Conservation (phyloP, 2,329 filamentous ascomycete species). For the Stagonosporopsis rhizophila region DNA sequence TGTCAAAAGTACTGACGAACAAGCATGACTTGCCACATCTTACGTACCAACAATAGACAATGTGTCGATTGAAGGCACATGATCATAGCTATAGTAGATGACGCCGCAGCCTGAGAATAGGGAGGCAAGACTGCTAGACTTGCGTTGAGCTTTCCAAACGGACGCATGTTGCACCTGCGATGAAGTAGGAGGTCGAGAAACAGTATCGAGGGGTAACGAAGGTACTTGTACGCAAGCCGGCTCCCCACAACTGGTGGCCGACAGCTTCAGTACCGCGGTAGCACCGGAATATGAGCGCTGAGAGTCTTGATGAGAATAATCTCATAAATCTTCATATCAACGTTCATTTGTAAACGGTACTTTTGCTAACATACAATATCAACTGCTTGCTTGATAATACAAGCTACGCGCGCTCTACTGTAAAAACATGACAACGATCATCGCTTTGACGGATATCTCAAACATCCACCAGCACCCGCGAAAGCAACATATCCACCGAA, state of each 20-base stretch:
- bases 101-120: background rate
- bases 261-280: slow-evolving; percentile 3
- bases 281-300: background rate
- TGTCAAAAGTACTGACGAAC: background rate
- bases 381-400: background rate
- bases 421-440: background rate
- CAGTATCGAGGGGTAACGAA: background rate
- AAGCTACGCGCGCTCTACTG: background rate
- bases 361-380: slow-evolving; percentile 1
- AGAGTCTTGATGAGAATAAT: no score
- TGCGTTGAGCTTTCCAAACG: background rate
- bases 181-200: background rate
- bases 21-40: background rate
- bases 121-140: background rate
- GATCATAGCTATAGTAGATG: background rate
- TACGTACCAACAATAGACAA: background rate
- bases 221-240: slow-evolving; percentile 10
- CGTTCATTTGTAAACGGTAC: background rate
- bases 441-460: background rate
- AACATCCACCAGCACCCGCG: slow-evolving; percentile 1
- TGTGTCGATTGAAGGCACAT: background rate
- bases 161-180: background rate
- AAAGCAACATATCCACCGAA: background rate
- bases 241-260: slow-evolving; percentile 14
- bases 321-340: background rate